phyloP scores from a whole-genome alignment of 257 asterid species.

The Gynochthodes officinalis region DNA sequence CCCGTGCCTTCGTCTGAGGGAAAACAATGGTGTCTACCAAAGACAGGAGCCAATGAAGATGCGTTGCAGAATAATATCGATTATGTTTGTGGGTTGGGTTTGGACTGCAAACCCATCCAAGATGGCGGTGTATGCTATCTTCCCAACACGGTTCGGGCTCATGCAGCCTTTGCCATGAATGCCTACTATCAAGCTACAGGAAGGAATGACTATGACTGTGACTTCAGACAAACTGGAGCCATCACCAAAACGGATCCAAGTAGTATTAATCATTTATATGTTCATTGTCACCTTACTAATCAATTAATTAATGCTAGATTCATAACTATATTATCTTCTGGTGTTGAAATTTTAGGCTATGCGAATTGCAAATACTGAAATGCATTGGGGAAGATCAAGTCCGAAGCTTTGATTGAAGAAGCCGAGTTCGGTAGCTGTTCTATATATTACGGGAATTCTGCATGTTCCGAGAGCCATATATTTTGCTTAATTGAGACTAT shows the following conservation, averaged over 20 bases:
- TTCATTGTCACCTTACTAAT: no score
- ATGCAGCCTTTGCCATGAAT: conserved; percentile 50
- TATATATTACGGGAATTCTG: no score
- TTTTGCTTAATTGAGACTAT: no score
- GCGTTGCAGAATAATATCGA: conserved; percentile 39
- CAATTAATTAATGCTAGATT: neutral
- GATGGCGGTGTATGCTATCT: conserved; percentile 34
- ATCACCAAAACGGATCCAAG: conserved; percentile 38
- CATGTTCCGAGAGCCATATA: no score
- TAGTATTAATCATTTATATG: conserved; percentile 28
- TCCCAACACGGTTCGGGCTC: conserved; percentile 42
- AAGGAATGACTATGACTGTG: conserved; percentile 37
- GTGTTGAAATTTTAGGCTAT: conserved; percentile 29
- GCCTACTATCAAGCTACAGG: conserved; percentile 29
- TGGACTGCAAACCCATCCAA: conserved; percentile 38
- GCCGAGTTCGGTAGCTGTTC: no score
- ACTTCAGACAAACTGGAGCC: conserved; percentile 33
- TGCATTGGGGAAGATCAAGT: neutral
- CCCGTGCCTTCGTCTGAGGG: conserved; percentile 20
- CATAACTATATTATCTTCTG: neutral
- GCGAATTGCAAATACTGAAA: conserved; percentile 34
- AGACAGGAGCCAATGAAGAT: conserved; percentile 27
- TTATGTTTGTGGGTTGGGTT: conserved; percentile 42
- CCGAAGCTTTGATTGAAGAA: neutral
- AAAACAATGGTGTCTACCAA: conserved; percentile 42